Conservation (phyloP, 2,329 filamentous ascomycete species). For the Aspergillus costaricaensis region DNA sequence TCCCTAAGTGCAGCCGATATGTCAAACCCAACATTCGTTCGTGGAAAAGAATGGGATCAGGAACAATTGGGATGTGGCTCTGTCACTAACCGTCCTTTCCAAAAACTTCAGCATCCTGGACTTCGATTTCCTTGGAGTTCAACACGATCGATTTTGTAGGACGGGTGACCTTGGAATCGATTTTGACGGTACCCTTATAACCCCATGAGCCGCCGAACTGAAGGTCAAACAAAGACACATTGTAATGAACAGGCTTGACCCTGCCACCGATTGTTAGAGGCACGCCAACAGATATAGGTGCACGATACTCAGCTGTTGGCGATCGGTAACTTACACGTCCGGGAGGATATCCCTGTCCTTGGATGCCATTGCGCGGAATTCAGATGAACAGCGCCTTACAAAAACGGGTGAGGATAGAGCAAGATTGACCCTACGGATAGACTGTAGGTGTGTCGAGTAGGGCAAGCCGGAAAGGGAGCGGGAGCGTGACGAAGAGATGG, state of each 20-base stretch:
- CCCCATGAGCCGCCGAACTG: conserved; percentile 71
- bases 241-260: conserved; percentile 84
- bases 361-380: conserved; percentile 46
- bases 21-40: not conserved
- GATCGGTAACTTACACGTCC: conserved; percentile 40
- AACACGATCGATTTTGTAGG: conserved; percentile 75
- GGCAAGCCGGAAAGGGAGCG: conserved; percentile 17
- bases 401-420: conserved; percentile 22
- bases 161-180: conserved; percentile 72
- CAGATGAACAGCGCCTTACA: conserved; percentile 43
- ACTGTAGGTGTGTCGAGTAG: conserved; percentile 17
- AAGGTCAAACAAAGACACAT: conserved; percentile 76
- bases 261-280: conserved; percentile 38
- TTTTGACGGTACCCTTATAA: conserved; percentile 83
- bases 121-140: conserved; percentile 82
- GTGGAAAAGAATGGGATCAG: not conserved
- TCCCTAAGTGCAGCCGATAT: conserved; percentile 23
- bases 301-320: not conserved
- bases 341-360: conserved; percentile 50
- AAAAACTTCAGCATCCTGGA: conserved; percentile 59
- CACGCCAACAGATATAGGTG: conserved; percentile 6
- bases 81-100: conserved; percentile 35
- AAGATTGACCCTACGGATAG: conserved; percentile 15
- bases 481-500: conserved; percentile 21
- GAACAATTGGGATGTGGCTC: not conserved